A percentile compares a stretch with the other conserved stretches of the same genome.
Evolutionary conservation across 345 rosid species (phyloP).

Genomic region (Salix suchowensis): DNA sequence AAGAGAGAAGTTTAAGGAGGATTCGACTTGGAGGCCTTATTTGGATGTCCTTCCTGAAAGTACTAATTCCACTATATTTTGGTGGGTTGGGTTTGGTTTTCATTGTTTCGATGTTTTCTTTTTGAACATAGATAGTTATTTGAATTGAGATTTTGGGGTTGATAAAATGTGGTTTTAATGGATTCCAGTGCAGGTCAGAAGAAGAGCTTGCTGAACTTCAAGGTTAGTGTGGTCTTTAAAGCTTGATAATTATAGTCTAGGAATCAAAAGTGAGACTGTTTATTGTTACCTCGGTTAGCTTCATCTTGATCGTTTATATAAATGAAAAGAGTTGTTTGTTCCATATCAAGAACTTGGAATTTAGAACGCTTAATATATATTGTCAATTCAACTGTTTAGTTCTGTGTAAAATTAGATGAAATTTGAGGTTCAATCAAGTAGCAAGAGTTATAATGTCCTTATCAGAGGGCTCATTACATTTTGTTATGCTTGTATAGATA

Average conservation of each 20-base stretch:
- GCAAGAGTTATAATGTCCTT: neutral
- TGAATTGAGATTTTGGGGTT: constrained; percentile 24
- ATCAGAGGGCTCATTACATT: neutral
- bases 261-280: neutral
- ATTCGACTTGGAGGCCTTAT: constrained; percentile 67
- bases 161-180: constrained; percentile 34
- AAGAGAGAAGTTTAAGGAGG: constrained; percentile 58
- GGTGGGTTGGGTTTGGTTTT: constrained; percentile 54
- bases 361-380: neutral
- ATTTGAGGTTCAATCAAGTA: neutral
- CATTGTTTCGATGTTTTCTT: neutral
- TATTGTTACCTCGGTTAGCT: neutral
- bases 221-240: constrained; percentile 38
- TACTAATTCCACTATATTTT: constrained; percentile 78
- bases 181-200: constrained; percentile 95
- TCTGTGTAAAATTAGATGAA: neutral
- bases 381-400: neutral
- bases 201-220: constrained; percentile 86
- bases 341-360: too few species aligned
- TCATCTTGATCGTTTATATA: neutral
- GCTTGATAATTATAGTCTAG: neutral
- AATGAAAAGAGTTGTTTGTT: neutral
- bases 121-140: neutral
- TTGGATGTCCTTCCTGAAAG: constrained; percentile 69
- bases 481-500: neutral